Evolutionary conservation across 2,329 filamentous ascomycete genomes (phyloP), one percentile per base, ranked within the genome.

Genomic region (Pseudogymnoascus sp.): DNA sequence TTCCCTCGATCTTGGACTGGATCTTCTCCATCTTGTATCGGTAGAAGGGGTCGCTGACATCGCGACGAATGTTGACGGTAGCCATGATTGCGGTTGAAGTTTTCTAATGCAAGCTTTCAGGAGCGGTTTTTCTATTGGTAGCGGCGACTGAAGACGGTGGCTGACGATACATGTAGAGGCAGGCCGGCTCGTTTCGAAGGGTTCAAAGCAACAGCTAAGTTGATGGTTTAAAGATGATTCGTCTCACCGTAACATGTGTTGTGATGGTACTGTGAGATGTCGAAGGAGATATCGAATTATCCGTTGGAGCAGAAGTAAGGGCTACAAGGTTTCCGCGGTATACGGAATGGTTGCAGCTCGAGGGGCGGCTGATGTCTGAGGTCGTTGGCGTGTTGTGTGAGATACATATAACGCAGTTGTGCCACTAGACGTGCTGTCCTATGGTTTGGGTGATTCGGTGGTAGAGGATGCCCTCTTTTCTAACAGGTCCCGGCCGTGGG

Each of bases 11-110:
- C 84, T 99, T 99, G 77, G 94, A 96, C 83, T 96, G 91, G 75
- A 99, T 82, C 71, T 87, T 88, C 81, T 97, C 94, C 94, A 99
- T 99, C 86, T 99, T 99, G 87, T 99, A 99, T 77, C 94, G 94
- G 82, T 99, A 99, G 86, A 97, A 99, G 79, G 89, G 89, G 81
- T 99, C 94, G 82, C 88, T 88, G 81, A 96, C 88, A 89, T 97
- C 93, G 79, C 90, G 91, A 78, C 92, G 92, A 79, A 97, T 92
- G 80, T 99, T 99, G 86, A 99, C 83, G 81, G 90, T 92, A 84
- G 90, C 88, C 94, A 97, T 97, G 78, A 71, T 92, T 85, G 80
- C 79, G 79, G 77, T 58, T 37, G 41, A 16, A 36, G 35, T 37
- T 16, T 57, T 62, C 28, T 43, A 43, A 20, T 47, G 38, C 39